Base-by-base conservation (phyloP, 176 grass and related monocot genomes). In the Calamus simplicifolius region DNA sequence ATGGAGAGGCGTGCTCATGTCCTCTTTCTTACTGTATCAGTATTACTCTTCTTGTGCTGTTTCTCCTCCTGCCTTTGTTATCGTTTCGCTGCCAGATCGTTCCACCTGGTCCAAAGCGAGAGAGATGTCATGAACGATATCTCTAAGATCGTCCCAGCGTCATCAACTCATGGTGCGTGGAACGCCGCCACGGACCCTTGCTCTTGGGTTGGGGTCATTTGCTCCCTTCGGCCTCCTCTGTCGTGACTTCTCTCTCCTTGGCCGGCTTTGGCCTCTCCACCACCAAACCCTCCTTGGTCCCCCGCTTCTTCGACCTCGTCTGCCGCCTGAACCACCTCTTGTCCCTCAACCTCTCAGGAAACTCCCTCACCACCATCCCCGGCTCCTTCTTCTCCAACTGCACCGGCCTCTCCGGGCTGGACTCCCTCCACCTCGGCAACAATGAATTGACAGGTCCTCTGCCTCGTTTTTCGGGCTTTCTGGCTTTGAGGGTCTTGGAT, bases 291-390 rank as follows among this genome's bases (percentile, higher is more conserved):
- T 62, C 69, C 54, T 48, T 30, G 29, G 18, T 64, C 48, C 5
- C 29, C 15, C 14, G 27, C 51, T 52, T 86, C 48, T 87, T 90
- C 38, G 12, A n/a, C 1, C 0, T 1, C 19, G 49, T 96, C 4
- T 96, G 91, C 65, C 4, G 0, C 16, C 71, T 96, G 5, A 38
- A 77, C 12, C 64, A 56, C 57, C 53, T 96, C 69, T 6, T 7
- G 3, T 0, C 3, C 5, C 91, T 96, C 16, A 52, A 96, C 26
- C 77, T 96, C 21, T 96, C 86, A 0, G 4, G 0, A 1, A 96
- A 96, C 48, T 2, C 0, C 0, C 49, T 96, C 6, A n/a, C 64
- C 19, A 8, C 6, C 60, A 55, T 87, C n/a, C 10, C 65, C 2
- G 12, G 15, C 16, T 52, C 52, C 52, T 81, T 75, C 56, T 3